phyloP scores from a whole-genome alignment of 2,329 filamentous ascomycete species.

The Xylaria digitata region DNA sequence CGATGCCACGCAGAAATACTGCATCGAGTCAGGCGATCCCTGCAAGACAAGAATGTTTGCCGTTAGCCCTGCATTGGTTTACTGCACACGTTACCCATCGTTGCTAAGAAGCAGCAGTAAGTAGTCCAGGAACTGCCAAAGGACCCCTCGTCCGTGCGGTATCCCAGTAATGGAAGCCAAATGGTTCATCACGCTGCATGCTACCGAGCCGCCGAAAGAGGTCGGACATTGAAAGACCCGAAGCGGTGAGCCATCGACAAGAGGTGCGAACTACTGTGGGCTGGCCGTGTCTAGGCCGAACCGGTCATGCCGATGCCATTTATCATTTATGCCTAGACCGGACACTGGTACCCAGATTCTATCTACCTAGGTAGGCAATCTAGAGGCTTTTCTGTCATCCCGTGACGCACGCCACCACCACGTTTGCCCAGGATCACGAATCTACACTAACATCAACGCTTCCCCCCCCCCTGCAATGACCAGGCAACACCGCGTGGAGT shows the following conservation, averaged over 20 bases:
- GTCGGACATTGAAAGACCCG: background rate
- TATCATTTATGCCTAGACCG: background rate
- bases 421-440: background rate
- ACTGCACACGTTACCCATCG: conserved; percentile 16
- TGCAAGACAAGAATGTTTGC: conserved; percentile 16
- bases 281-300: background rate
- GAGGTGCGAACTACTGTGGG: conserved; percentile 4
- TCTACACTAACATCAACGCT: background rate
- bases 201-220: background rate
- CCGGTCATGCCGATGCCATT: conserved; percentile 7
- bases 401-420: conserved; percentile 26
- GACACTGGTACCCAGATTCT: background rate
- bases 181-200: conserved; percentile 17
- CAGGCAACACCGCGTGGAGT: background rate
- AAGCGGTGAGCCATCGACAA: conserved; percentile 18
- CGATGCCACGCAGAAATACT: background rate
- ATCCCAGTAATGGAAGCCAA: conserved; percentile 1
- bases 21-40: conserved; percentile 10
- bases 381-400: conserved; percentile 9
- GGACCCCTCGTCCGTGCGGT: background rate
- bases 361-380: too few species aligned
- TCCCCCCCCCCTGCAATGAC: background rate
- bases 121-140: background rate
- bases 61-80: conserved; percentile 22
- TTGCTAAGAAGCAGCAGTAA: conserved; percentile 11